phyloP scores from a whole-genome alignment of 164 flowering plant species.

The Malania oleifera region DNA sequence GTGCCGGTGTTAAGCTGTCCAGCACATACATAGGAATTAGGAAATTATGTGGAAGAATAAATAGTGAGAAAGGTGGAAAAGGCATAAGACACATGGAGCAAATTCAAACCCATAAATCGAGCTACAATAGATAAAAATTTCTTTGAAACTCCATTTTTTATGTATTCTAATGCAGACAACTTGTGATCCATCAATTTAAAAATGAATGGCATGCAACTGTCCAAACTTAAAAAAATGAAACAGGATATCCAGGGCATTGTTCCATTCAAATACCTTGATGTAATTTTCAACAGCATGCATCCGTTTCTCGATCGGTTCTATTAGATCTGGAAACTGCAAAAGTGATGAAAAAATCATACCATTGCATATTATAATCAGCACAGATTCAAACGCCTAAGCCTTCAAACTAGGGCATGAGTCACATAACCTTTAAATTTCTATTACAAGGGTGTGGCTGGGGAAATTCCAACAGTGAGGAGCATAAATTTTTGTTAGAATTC shows the following conservation, averaged over 20 bases:
- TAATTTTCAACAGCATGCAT: constrained; percentile 64
- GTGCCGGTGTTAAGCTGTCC: too few species aligned
- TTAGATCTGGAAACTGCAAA: constrained; percentile 63
- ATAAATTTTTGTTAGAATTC: too few species aligned
- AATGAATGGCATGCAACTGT: not conserved
- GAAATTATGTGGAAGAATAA: too few species aligned
- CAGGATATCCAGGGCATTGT: constrained; percentile 1
- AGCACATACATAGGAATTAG: too few species aligned
- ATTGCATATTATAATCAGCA: too few species aligned
- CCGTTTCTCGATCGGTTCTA: constrained; percentile 71
- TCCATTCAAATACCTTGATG: constrained; percentile 49
- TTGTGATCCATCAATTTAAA: too few species aligned
- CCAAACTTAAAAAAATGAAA: not conserved
- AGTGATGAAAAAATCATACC: not conserved
- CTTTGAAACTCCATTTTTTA: not conserved
- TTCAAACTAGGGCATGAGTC: too few species aligned
- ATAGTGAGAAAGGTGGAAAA: too few species aligned
- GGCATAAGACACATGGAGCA: not conserved
- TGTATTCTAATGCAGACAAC: too few species aligned
- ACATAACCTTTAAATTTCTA: not conserved
- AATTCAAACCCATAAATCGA: not conserved
- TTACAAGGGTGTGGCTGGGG: not conserved
- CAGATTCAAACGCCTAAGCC: too few species aligned
- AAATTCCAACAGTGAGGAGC: too few species aligned
- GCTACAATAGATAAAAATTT: not conserved